These are phyloP conservation scores for Microstegium vimineum DNA, from an alignment of 176 grass and related monocot genomes.

Conservation along the genomic window DNA sequence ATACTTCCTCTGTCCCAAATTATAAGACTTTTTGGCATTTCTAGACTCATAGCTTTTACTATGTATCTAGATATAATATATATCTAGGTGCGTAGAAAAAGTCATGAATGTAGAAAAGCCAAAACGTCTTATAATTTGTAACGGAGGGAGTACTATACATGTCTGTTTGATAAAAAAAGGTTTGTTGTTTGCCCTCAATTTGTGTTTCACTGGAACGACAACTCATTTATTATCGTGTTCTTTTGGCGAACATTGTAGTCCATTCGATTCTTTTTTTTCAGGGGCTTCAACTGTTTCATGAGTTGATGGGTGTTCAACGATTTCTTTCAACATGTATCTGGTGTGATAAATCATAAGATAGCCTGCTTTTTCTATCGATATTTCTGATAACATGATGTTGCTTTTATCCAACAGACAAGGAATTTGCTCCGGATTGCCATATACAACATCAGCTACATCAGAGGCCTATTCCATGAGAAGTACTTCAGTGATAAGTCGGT, in stretches of 20 bases:
- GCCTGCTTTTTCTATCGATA: neutral
- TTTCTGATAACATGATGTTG: conserved; percentile 6
- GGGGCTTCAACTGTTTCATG: neutral
- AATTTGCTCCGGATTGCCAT: conserved; percentile 98
- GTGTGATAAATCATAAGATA: neutral
- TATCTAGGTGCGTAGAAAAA: too few species aligned
- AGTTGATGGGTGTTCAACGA: neutral
- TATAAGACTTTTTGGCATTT: too few species aligned
- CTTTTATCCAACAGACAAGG: conserved; percentile 66
- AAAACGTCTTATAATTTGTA: too few species aligned
- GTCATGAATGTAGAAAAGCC: too few species aligned
- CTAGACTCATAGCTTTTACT: too few species aligned
- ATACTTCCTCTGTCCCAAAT: too few species aligned
- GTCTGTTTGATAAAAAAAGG: neutral
- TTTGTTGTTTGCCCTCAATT: neutral
- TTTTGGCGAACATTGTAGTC: neutral
- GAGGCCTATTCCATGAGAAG: conserved; percentile 94
- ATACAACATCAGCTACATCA: conserved; percentile 98
- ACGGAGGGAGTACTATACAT: neutral
- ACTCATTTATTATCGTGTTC: neutral
- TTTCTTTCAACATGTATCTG: neutral
- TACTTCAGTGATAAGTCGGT: conserved; percentile 99
- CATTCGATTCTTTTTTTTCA: neutral
- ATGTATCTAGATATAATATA: too few species aligned
- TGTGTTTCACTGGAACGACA: neutral